Evolutionary conservation across 176 grass and related monocot genomes (phyloP).

Genomic region (Pontederia paniculata): DNA sequence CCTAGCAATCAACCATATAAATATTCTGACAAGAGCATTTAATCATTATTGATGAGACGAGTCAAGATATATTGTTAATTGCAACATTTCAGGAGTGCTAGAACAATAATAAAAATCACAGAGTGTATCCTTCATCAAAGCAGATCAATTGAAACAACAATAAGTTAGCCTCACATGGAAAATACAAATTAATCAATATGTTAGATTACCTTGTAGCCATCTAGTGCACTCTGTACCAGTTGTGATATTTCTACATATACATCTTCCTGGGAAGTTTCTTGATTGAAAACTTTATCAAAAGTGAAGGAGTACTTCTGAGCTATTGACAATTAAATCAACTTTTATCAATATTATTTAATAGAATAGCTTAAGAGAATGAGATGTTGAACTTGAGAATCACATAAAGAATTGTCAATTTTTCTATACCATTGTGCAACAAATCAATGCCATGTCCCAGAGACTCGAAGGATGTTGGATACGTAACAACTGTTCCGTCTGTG

Average conservation of each 20-base stretch:
- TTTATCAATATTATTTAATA: no score
- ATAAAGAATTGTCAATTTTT: background rate
- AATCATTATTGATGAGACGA: no score
- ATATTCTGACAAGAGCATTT: no score
- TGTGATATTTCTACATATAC: slow-evolving; percentile 95
- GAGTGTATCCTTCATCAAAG: no score
- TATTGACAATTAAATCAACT: slow-evolving; percentile 20
- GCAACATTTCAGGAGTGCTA: no score
- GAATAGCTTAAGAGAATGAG: no score
- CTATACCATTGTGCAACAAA: slow-evolving; percentile 51
- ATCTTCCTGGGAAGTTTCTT: slow-evolving; percentile 67
- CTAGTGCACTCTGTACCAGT: slow-evolving; percentile 83
- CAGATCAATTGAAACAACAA: background rate
- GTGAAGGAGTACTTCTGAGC: slow-evolving; percentile 68
- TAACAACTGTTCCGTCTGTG: slow-evolving; percentile 35
- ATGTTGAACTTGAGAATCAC: no score
- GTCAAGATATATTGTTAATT: no score
- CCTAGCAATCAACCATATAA: no score
- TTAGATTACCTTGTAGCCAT: slow-evolving; percentile 81
- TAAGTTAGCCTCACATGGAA: background rate
- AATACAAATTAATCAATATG: background rate
- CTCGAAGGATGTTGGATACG: slow-evolving; percentile 74
- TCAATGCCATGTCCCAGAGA: slow-evolving; percentile 58
- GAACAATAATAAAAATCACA: no score
- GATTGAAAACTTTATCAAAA: slow-evolving; percentile 88